A percentile compares a stretch with the other conserved stretches of the same genome.
phyloP scores from a whole-genome alignment of 306 rosid genomes.

The Quercus bicolor region DNA sequence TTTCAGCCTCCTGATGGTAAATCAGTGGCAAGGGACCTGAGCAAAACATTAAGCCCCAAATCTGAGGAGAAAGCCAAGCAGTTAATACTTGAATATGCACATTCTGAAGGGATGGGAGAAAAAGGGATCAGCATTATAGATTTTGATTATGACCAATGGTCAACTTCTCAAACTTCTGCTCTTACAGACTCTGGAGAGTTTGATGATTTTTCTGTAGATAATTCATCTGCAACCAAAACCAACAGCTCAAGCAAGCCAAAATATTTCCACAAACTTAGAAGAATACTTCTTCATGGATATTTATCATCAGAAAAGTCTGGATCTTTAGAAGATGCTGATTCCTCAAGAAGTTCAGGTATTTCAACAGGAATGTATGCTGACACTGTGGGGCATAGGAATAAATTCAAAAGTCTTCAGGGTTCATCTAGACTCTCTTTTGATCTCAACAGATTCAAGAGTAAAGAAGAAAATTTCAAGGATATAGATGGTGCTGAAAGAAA shows the following conservation, averaged over 20 bases:
- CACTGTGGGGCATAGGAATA: conserved; percentile 29
- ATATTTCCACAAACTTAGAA: conserved; percentile 58
- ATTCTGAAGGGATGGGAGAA: conserved; percentile 37
- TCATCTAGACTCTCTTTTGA: conserved; percentile 43
- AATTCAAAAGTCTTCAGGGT: conserved; percentile 25
- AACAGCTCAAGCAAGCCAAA: conserved; percentile 39
- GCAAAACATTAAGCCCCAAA: conserved; percentile 68
- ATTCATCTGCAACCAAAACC: conserved; percentile 35
- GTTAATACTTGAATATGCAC: conserved; percentile 83
- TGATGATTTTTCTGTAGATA: conserved; percentile 50
- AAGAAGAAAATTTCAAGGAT: conserved; percentile 35
- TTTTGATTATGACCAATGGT: conserved; percentile 69
- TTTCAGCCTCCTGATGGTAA: conserved; percentile 65
- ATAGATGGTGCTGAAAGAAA: conserved; percentile 13
- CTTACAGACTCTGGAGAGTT: conserved; percentile 49
- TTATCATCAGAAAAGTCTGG: conserved; percentile 35
- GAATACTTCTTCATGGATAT: conserved; percentile 45
- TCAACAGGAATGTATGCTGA: conserved; percentile 28
- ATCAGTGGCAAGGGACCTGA: conserved; percentile 76
- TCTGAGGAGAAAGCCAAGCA: conserved; percentile 85
- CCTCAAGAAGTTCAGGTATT: conserved; percentile 30
- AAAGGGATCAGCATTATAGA: conserved; percentile 38
- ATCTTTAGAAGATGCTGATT: conserved; percentile 29
- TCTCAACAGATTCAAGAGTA: conserved; percentile 23
- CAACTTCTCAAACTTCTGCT: conserved; percentile 63